Percentiles rank a stretch among this genome's conserved stretches.
These are phyloP conservation scores for Paracoccidioides lutzii DNA, from an alignment of 2,329 filamentous ascomycete species.

Conservation along the genomic window DNA sequence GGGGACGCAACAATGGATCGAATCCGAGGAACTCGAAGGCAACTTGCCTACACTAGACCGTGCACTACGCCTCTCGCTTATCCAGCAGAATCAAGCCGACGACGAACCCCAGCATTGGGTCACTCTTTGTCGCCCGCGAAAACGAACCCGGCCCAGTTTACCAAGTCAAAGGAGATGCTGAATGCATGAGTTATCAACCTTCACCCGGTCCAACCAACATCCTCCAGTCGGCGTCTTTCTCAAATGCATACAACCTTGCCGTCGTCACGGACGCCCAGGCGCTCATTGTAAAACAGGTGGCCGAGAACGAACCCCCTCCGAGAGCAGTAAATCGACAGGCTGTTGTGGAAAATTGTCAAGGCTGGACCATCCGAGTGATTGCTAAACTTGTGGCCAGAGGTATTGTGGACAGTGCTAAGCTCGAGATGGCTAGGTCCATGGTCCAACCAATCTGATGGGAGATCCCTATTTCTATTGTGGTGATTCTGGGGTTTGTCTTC, in stretches of 20 bases:
- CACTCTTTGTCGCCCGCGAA: conserved; percentile 15
- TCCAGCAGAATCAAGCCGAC: conserved; percentile 11
- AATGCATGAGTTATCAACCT: conserved; percentile 16
- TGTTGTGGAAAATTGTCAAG: conserved; percentile 17
- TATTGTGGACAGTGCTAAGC: conserved; percentile 13
- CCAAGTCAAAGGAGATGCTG: conserved; percentile 17
- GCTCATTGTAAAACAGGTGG: conserved; percentile 9
- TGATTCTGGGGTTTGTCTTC: too few species aligned
- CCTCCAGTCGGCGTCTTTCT: conserved; percentile 4
- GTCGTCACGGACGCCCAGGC: conserved; percentile 9
- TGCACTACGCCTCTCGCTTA: conserved; percentile 13
- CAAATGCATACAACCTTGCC: conserved; percentile 13
- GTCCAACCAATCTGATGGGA: conserved; percentile 8
- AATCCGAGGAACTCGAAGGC: conserved; percentile 1
- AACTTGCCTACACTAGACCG: neutral
- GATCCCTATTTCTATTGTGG: too few species aligned
- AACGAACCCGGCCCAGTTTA: conserved; percentile 15
- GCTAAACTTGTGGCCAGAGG: conserved; percentile 12
- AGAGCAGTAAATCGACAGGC: conserved; percentile 10
- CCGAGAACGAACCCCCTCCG: conserved; percentile 13
- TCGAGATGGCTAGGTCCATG: conserved; percentile 13
- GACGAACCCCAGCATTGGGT: conserved; percentile 16
- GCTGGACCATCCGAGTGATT: conserved; percentile 16
- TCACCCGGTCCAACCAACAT: conserved; percentile 8
- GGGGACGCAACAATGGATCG: conserved; percentile 13